Evolutionary conservation across 129 eudicot genomes (phyloP), one percentile per base, ranked within the genome.

Genomic region (Rutidosis leptorrhynchoides): DNA sequence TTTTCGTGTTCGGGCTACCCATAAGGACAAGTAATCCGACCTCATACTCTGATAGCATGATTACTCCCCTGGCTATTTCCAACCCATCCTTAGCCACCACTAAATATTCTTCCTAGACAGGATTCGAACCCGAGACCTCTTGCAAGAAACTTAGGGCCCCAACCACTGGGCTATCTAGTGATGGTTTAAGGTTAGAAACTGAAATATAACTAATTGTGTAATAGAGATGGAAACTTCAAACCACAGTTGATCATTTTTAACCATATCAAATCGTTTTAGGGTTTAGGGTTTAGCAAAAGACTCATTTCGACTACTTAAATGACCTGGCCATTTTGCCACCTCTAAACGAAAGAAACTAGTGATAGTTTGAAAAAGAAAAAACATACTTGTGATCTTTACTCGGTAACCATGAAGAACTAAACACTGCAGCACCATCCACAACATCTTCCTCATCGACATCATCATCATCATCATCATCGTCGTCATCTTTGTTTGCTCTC

Each of bases 381-480:
- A 3, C 81, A 37, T 83, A 85, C 96, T 82, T 83, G 81, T 87
- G 64, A 14, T 83, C 80, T 7, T 68, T 71, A 76, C 78, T 79
- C 2, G 87, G 94, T 52, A 80, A 72, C 95, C 88, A 82, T 14
- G 88, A 74, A 71, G 87, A 83, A 64, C 56, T 88, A 62, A 88
- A 88, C 62, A 83, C 96, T 54, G 72, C 76, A 46, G 70, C 82
- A n/a, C 85, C 94, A 40, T 67, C 76, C 40, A 58, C 77, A 25
- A 57, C 40, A 46, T 54, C 74, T 42, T 74, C 80, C 1, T 64
- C 86, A 0, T 75, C 74, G 0, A n/a, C n/a, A n/a, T n/a, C n/a
- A n/a, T n/a, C 74, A 0, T 74, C 78, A 1, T 83, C 84, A 0
- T 79, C 82, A 5, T 83, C 83, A 22, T 82, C 77, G 6, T 74